Conservation (phyloP, 371 early-diverging fungal species). For the Mucor circinelloides region DNA sequence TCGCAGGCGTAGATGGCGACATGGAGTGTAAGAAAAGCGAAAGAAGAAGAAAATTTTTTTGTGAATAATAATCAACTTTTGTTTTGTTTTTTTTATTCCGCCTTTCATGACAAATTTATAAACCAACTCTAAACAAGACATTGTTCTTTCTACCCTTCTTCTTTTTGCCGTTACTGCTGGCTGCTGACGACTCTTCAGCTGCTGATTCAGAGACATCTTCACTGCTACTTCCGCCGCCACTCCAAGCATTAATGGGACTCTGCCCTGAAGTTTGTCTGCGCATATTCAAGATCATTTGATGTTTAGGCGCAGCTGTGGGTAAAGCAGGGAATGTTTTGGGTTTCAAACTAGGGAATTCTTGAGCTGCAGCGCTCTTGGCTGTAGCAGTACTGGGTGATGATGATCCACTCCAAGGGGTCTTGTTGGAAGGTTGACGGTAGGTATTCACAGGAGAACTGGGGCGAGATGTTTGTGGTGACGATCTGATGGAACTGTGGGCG, state of each 20-base stretch:
- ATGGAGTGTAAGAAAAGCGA: conserved; percentile 5
- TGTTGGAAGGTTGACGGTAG: conserved; percentile 12
- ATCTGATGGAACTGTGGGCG: conserved; percentile 28
- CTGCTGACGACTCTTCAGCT: conserved; percentile 10
- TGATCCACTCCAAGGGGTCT: conserved; percentile 6
- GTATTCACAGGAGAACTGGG: conserved; percentile 45
- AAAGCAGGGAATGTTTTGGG: conserved; percentile 44
- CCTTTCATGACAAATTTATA: conserved; percentile 20
- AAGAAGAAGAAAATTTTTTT: conserved; percentile 1
- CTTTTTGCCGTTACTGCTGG: conserved; percentile 20
- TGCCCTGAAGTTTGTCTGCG: conserved; percentile 30
- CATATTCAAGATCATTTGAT: conserved; percentile 35
- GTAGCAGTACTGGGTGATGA: not conserved
- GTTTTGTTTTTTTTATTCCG: not conserved
- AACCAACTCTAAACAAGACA: conserved; percentile 62
- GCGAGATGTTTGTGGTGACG: conserved; percentile 43
- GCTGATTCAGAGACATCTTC: conserved; percentile 6
- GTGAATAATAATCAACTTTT: not conserved
- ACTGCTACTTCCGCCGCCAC: conserved; percentile 17
- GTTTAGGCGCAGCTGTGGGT: conserved; percentile 37
- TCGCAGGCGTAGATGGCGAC: conserved; percentile 17
- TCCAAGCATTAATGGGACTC: conserved; percentile 21
- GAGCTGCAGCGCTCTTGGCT: not conserved
- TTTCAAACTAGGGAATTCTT: conserved; percentile 30
- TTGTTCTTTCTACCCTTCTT: conserved; percentile 65